Base-by-base conservation (phyloP, 129 eudicot genomes). In the Smallanthus sonchifolius region DNA sequence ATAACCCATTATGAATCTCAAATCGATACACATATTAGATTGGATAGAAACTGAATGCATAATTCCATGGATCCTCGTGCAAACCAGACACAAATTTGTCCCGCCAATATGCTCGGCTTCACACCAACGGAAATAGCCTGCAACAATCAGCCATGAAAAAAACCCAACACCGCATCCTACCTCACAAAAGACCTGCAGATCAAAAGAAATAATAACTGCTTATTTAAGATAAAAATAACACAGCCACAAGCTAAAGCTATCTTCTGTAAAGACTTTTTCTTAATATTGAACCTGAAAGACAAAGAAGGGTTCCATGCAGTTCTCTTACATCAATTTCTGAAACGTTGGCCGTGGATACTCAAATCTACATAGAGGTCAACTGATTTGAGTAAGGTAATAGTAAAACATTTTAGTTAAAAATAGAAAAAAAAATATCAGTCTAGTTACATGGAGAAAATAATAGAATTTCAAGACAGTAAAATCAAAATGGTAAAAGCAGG, bases 321-420 rank as follows among this genome's bases (percentile, higher is more conserved):
- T 91, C 83, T 94, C 99, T 84, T 88, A 85, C 97, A 91, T 81
- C 66, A 86, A 62, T 64, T 87, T 94, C 77, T 80, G 91, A 79
- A 94, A 94, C 38, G 99, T 94, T 65, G 99, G 99, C 56, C 91
- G 99, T 28, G 99, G 99, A 82, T 94, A 94, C 76, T 94, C 99
- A 82, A 94, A 94, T 32, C 98, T 94, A 79, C 75, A 80, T 32
- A 69, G 61, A 57, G 32, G 70, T 52, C 59, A 70, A 6, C 73
- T 63, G 59, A 43, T 38, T 61, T 42, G 52, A 39, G 40, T 70
- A 24, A 81, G 68, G 13, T 37, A 15, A 47, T 30, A 63, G 32
- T 6, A 28, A 13, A 14, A 24, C 47, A 65, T 34, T 16, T 52
- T 3, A 47, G 14, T 64, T 13, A 14, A 6, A 10, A 35, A 34